These are phyloP conservation scores for Gloeopeniophorella convolvens DNA, from an alignment of 768 basidiomycete genomes.

Conservation along the genomic window DNA sequence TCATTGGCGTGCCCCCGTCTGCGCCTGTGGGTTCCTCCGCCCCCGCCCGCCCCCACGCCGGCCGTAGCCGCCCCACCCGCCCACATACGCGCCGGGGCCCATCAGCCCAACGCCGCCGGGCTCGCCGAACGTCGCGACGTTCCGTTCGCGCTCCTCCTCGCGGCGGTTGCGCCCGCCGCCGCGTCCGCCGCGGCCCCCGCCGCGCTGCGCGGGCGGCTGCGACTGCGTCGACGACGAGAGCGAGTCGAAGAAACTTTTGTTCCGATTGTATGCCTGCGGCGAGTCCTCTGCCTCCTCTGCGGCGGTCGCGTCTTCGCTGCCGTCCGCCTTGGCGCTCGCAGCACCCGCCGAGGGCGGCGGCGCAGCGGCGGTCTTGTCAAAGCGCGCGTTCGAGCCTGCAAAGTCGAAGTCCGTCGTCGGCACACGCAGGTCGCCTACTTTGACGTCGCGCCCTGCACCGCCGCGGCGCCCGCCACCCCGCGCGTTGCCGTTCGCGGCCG, in stretches of 20 bases:
- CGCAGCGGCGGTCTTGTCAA: conserved; percentile 62
- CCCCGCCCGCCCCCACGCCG: conserved; percentile 40
- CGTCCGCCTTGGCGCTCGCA: conserved; percentile 23
- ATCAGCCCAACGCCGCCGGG: conserved; percentile 72
- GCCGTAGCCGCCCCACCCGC: conserved; percentile 70
- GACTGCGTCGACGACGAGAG: conserved; percentile 43
- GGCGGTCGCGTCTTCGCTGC: conserved; percentile 30
- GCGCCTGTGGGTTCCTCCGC: conserved; percentile 28
- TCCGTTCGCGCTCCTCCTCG: conserved; percentile 79
- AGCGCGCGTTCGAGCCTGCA: conserved; percentile 65
- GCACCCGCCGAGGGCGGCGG: too few relatives aligned
- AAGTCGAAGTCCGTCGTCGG: conserved; percentile 83
- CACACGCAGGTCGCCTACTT: conserved; percentile 42
- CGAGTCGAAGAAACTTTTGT: conserved; percentile 79
- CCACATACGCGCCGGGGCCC: conserved; percentile 75
- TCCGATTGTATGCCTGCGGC: conserved; percentile 60
- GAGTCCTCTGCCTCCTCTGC: conserved; percentile 32
- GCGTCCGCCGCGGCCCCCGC: conserved; percentile 40
- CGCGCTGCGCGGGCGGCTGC: conserved; percentile 29
- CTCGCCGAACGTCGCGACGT: conserved; percentile 84
- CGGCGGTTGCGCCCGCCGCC: conserved; percentile 59
- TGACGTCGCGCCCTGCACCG: conserved; percentile 30
- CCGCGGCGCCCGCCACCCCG: conserved; percentile 34
- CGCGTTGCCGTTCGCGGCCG: conserved; percentile 26
- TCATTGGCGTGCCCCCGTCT: conserved; percentile 16